Evolutionary conservation across 1,284 basidiomycete species (phyloP).

Genomic region (Dichomitus squalens): DNA sequence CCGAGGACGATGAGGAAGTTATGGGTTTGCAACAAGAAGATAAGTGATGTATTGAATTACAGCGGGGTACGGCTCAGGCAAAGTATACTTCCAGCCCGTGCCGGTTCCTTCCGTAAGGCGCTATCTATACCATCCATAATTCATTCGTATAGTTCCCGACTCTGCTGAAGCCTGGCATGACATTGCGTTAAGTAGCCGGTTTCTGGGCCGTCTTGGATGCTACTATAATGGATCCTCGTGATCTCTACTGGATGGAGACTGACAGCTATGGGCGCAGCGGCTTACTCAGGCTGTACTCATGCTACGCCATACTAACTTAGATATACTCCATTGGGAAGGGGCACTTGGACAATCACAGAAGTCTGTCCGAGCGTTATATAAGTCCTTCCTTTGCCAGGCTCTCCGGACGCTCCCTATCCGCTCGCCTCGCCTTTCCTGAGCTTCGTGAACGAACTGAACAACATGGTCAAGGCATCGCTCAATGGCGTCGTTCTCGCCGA

Average conservation of each 20-base stretch:
- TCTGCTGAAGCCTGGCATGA: no score
- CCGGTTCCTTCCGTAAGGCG: slow-evolving; percentile 14
- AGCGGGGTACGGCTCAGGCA: background rate
- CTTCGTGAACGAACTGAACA: background rate
- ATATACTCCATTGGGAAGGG: background rate
- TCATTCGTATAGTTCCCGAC: no score
- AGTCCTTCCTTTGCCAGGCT: background rate
- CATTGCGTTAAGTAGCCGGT: no score
- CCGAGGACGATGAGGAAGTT: slow-evolving; percentile 5
- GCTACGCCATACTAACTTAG: background rate
- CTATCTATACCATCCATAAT: background rate
- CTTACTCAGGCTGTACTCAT: background rate
- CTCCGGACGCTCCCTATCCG: background rate
- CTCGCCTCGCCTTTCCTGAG: background rate
- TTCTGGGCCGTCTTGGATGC: background rate
- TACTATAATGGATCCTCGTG: background rate
- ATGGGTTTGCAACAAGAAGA: background rate
- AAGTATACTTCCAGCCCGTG: background rate
- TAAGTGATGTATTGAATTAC: background rate
- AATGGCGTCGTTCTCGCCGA: slow-evolving; percentile 59
- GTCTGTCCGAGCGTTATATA: background rate
- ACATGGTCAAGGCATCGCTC: slow-evolving; percentile 52
- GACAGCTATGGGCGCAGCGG: no score
- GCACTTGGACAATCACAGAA: background rate
- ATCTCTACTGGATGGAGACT: background rate